Conservation (phyloP, 2,329 filamentous ascomycete genomes). For the Pseudogymnoascus sp. region DNA sequence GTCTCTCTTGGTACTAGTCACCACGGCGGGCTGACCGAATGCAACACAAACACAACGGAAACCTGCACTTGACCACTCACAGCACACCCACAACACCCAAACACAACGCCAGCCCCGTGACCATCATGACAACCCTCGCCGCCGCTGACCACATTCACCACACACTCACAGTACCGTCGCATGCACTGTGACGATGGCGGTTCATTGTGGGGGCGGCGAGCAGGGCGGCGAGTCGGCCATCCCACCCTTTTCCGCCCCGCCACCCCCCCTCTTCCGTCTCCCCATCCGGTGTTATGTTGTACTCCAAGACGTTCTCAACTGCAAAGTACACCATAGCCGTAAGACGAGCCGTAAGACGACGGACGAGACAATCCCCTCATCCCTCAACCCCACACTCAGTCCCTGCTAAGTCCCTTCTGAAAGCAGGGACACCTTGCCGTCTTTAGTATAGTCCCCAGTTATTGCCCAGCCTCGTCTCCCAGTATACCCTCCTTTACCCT, state of each 20-base stretch:
- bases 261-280: background rate
- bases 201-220: constrained; percentile 6
- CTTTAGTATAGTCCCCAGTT: background rate
- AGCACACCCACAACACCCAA: too few relatives aligned
- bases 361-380: background rate
- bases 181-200: constrained; percentile 3
- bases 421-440: background rate
- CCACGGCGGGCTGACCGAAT: background rate
- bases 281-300: background rate
- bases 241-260: background rate
- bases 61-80: too few relatives aligned
- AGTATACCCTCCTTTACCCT: constrained; percentile 3
- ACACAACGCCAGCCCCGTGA: background rate
- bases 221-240: background rate
- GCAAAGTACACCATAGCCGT: background rate
- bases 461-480: background rate
- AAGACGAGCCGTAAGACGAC: background rate
- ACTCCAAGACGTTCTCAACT: background rate
- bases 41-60: background rate
- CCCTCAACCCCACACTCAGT: constrained; percentile 4
- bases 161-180: too few relatives aligned
- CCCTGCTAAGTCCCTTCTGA: background rate
- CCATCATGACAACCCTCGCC: background rate
- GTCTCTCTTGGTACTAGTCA: background rate
- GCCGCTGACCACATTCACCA: background rate